Evolutionary conservation across 495 filamentous ascomycete genomes (phyloP).

Genomic region (Recurvomyces mirabilis): DNA sequence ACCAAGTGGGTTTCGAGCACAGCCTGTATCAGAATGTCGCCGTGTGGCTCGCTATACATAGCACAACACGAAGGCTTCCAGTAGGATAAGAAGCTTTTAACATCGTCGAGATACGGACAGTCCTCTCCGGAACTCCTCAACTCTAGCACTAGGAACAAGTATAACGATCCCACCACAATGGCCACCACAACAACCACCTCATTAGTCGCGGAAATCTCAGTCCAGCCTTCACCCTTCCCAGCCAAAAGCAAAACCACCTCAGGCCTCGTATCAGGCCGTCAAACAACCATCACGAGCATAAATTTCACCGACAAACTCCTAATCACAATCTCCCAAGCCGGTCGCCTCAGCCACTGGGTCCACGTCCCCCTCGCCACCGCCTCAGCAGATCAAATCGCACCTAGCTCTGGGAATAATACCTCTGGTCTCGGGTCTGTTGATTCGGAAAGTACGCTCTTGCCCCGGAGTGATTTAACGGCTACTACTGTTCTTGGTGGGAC

Average conservation of each 20-base stretch:
- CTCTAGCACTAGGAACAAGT: too few species aligned
- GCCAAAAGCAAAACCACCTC: conserved; percentile 56
- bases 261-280: conserved; percentile 50
- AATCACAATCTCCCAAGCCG: conserved; percentile 57
- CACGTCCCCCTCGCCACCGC: conserved; percentile 72
- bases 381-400: conserved; percentile 39
- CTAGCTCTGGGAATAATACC: conserved; percentile 36
- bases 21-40: too few species aligned
- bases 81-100: too few species aligned
- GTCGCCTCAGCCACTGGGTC: conserved; percentile 87
- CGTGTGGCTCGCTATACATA: too few species aligned
- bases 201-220: background rate
- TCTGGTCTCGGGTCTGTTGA: conserved; percentile 19
- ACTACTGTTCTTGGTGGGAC: conserved; percentile 83
- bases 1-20: too few species aligned
- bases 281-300: conserved; percentile 59
- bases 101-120: too few species aligned
- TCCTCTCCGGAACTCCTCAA: too few species aligned
- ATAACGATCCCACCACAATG: background rate
- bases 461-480: conserved; percentile 69
- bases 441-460: conserved; percentile 52
- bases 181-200: background rate
- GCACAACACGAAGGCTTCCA: too few species aligned
- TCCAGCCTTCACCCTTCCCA: conserved; percentile 50
- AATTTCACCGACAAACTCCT: conserved; percentile 88